phyloP scores from a whole-genome alignment of 495 filamentous ascomycete species.

The Hypoxylon rickii region DNA sequence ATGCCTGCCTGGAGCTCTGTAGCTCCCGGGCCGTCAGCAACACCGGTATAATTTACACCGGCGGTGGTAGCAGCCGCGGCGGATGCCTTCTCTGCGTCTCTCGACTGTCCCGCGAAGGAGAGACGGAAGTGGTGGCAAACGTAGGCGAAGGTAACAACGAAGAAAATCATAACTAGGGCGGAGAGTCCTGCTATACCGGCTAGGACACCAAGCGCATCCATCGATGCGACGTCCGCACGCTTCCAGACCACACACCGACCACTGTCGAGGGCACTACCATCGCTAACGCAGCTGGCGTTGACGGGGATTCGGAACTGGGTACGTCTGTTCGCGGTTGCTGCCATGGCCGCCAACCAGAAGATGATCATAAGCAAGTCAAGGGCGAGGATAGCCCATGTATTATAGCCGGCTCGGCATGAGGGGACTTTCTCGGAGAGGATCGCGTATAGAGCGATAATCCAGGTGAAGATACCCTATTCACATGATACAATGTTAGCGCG shows the following conservation, averaged over 20 bases:
- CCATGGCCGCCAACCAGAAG: conserved; percentile 55
- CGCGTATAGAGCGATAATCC: conserved; percentile 46
- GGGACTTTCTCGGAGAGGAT: conserved; percentile 48
- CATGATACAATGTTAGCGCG: no score
- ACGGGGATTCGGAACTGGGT: conserved; percentile 43
- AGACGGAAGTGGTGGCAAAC: conserved; percentile 49
- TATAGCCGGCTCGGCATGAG: conserved; percentile 43
- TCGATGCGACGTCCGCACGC: conserved; percentile 33
- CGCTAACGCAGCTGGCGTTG: conserved; percentile 40
- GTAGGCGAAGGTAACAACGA: conserved; percentile 49
- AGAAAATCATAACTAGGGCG: conserved; percentile 50
- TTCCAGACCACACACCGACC: conserved; percentile 41
- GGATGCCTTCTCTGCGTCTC: conserved; percentile 43
- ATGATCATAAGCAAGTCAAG: conserved; percentile 51
- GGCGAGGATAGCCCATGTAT: conserved; percentile 52
- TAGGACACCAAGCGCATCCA: conserved; percentile 39
- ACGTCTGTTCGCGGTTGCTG: conserved; percentile 46
- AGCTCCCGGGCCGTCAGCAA: conserved; percentile 1
- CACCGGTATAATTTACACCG: conserved; percentile 1
- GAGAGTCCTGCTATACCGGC: conserved; percentile 49
- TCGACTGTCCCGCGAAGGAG: conserved; percentile 31
- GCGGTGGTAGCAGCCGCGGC: conserved; percentile 28
- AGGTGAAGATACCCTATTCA: conserved; percentile 50
- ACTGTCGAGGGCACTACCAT: conserved; percentile 45
- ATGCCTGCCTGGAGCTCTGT: conserved; percentile 32